Percentiles rank a stretch among this genome's conserved stretches.
Conservation (phyloP, 2,329 filamentous ascomycete species). For the Trichophyton simii region DNA sequence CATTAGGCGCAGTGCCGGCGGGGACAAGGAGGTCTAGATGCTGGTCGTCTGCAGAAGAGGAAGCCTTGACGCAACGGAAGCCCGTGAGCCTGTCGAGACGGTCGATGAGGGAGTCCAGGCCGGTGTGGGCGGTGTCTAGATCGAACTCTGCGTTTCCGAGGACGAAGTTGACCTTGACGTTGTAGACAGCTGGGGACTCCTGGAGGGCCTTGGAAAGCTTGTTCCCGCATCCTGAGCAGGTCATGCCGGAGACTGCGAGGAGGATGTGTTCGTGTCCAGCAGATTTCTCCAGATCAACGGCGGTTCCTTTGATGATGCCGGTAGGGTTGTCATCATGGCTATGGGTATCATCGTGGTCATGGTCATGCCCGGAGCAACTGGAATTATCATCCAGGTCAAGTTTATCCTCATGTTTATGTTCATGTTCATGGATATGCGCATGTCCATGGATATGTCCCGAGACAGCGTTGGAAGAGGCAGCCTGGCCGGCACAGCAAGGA, state of each 20-base stretch:
- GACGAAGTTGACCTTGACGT: slow-evolving; percentile 16
- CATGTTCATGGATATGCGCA: not conserved
- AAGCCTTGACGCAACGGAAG: slow-evolving; percentile 12
- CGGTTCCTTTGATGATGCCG: not conserved
- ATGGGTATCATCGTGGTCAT: not conserved
- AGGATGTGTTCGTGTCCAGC: slow-evolving; percentile 9
- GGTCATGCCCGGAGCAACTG: slow-evolving; percentile 4
- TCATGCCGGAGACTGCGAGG: slow-evolving; percentile 11
- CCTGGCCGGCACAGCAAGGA: not conserved
- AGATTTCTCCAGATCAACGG: slow-evolving; percentile 9
- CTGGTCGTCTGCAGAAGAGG: slow-evolving; percentile 11
- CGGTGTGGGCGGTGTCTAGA: slow-evolving; percentile 33
- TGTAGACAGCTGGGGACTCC: slow-evolving; percentile 9
- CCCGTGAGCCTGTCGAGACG: slow-evolving; percentile 16
- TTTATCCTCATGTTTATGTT: not conserved
- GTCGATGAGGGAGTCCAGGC: slow-evolving; percentile 14
- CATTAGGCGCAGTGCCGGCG: not conserved
- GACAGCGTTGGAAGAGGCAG: not conserved
- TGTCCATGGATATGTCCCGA: not conserved
- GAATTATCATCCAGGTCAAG: not conserved
- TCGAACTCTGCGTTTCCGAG: slow-evolving; percentile 14
- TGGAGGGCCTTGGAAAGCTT: slow-evolving; percentile 14
- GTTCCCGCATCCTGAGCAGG: slow-evolving; percentile 26
- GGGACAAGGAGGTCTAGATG: slow-evolving; percentile 12
- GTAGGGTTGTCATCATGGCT: not conserved